phyloP scores from a whole-genome alignment of 306 rosid genomes.

The Vigna trinervia region DNA sequence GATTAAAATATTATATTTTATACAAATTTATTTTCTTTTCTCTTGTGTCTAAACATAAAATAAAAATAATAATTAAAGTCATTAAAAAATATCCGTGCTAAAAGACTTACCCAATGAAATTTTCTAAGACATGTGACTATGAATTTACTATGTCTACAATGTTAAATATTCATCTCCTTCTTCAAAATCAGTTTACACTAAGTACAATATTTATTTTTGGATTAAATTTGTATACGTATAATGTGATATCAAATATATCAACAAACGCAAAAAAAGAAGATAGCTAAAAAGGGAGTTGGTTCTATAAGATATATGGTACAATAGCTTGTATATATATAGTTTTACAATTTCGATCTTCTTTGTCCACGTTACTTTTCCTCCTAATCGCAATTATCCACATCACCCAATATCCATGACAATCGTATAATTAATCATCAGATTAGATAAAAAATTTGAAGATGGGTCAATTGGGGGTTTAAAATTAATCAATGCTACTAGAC shows the following conservation, averaged over 20 bases:
- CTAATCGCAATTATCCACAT: neutral
- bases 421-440: neutral
- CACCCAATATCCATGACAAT: neutral
- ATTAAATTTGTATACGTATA: neutral
- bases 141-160: no score
- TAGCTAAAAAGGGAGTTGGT: neutral
- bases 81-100: no score
- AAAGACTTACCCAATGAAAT: no score
- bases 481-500: no score
- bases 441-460: neutral
- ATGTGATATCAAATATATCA: neutral
- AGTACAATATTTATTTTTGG: neutral
- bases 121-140: no score
- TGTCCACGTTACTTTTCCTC: neutral
- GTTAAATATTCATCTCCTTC: neutral
- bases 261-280: no score
- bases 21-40: no score
- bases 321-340: neutral
- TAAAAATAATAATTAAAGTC: no score
- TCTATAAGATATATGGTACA: neutral
- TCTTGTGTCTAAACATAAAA: no score
- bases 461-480: no score
- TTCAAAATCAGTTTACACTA: neutral
- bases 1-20: no score
- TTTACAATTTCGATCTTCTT: neutral